Evolutionary conservation across 305 asterid genomes (phyloP).

Genomic region (Fraxinus velutina): DNA sequence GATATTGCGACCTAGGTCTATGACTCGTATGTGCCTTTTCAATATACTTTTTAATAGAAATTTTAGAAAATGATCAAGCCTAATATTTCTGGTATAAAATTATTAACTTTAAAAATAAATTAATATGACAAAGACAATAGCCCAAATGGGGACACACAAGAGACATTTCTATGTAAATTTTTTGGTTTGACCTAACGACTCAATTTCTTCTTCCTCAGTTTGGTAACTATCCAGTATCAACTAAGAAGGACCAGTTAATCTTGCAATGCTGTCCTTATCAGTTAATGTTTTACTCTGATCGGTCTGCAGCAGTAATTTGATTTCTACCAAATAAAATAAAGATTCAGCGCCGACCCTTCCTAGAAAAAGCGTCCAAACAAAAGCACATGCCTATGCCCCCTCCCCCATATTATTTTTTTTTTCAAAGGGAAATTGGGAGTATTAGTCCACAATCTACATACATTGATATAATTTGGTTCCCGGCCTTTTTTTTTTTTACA

Average conservation of each 20-base stretch:
- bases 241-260: conserved; percentile 14
- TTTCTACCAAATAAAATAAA: conserved; percentile 8
- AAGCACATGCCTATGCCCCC: conserved; percentile 54
- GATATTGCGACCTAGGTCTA: not conserved
- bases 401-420: not conserved
- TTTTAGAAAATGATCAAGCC: not conserved
- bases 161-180: conserved; percentile 5
- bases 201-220: conserved; percentile 21
- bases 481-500: not conserved
- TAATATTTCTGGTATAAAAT: not conserved
- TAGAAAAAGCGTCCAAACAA: conserved; percentile 45
- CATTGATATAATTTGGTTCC: not conserved
- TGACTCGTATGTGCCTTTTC: not conserved
- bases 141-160: not conserved
- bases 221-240: conserved; percentile 20
- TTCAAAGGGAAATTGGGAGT: not conserved
- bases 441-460: not conserved
- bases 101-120: not conserved
- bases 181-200: conserved; percentile 23
- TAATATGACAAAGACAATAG: not conserved
- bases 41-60: not conserved
- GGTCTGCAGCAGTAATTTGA: not conserved
- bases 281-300: not conserved
- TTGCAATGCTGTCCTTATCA: conserved; percentile 2
- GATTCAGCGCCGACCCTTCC: conserved; percentile 42